Conservation (phyloP, 2,329 filamentous ascomycete species). For the Clonostachys rosea region DNA sequence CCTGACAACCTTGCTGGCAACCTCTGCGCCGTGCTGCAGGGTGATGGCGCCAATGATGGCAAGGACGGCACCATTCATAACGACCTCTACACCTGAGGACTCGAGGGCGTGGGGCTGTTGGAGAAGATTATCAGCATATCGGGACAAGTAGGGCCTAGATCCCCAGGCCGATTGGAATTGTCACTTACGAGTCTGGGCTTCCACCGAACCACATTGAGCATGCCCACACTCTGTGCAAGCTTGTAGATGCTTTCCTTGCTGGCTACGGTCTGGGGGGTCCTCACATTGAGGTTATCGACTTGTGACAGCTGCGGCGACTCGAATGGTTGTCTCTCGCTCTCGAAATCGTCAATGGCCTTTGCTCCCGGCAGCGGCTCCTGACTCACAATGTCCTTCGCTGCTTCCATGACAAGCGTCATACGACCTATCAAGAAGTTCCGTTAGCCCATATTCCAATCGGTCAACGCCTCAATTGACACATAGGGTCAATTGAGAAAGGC, state of each 20-base stretch:
- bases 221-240: conserved; percentile 65
- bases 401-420: conserved; percentile 29
- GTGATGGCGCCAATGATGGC: conserved; percentile 85
- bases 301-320: conserved; percentile 65
- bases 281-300: conserved; percentile 65
- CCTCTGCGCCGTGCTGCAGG: conserved; percentile 78
- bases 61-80: conserved; percentile 74
- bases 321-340: conserved; percentile 57
- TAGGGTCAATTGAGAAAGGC: neutral
- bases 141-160: no score
- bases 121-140: conserved; percentile 3
- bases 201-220: conserved; percentile 80
- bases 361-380: conserved; percentile 17
- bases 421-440: conserved; percentile 17
- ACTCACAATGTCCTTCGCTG: conserved; percentile 29
- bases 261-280: conserved; percentile 57
- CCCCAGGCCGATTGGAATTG: neutral
- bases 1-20: conserved; percentile 69
- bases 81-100: conserved; percentile 67
- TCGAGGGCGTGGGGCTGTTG: conserved; percentile 59
- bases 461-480: no score
- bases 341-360: conserved; percentile 34
- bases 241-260: conserved; percentile 60
- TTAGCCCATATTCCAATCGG: neutral
- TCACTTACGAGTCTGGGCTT: conserved; percentile 71